These are phyloP conservation scores for Juncus effusus DNA, from an alignment of 176 grass and related monocot genomes.

Conservation along the genomic window DNA sequence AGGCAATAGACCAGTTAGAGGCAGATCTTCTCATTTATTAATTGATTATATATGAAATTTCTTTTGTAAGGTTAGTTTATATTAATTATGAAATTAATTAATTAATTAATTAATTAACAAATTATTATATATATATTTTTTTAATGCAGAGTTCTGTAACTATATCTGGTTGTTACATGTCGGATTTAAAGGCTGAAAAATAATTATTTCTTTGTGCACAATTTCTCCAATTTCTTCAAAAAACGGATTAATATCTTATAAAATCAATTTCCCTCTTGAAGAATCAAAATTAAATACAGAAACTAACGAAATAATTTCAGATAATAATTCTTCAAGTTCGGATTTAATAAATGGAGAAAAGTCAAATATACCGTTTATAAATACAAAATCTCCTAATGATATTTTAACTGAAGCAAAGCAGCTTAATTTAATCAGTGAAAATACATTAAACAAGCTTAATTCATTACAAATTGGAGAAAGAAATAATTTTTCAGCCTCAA, in stretches of 20 bases:
- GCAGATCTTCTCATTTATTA: slow-evolving; percentile 53
- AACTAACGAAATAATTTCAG: slow-evolving; percentile 44
- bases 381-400: slow-evolving; percentile 59
- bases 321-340: slow-evolving; percentile 38
- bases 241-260: slow-evolving; percentile 36
- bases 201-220: slow-evolving; percentile 67
- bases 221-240: slow-evolving; percentile 39
- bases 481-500: slow-evolving; percentile 35
- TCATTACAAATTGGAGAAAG: slow-evolving; percentile 50
- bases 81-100: background rate
- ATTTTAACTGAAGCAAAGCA: slow-evolving; percentile 73
- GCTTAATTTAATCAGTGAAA: slow-evolving; percentile 54
- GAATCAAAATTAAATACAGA: slow-evolving; percentile 37
- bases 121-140: background rate
- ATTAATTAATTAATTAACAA: slow-evolving; percentile 8
- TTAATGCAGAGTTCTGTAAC: slow-evolving; percentile 64
- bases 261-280: slow-evolving; percentile 36
- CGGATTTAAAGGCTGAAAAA: slow-evolving; percentile 80
- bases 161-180: slow-evolving; percentile 78
- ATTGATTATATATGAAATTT: slow-evolving; percentile 60
- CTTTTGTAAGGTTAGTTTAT: slow-evolving; percentile 69
- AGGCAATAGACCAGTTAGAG: slow-evolving; percentile 83
- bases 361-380: slow-evolving; percentile 38
- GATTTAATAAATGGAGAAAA: background rate
- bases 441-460: slow-evolving; percentile 48